Percentiles rank a stretch among this genome's conserved stretches.
These are phyloP conservation scores for Haematococcus sp. DNA, from an alignment of 139 green algal genomes.

Conservation along the genomic window DNA sequence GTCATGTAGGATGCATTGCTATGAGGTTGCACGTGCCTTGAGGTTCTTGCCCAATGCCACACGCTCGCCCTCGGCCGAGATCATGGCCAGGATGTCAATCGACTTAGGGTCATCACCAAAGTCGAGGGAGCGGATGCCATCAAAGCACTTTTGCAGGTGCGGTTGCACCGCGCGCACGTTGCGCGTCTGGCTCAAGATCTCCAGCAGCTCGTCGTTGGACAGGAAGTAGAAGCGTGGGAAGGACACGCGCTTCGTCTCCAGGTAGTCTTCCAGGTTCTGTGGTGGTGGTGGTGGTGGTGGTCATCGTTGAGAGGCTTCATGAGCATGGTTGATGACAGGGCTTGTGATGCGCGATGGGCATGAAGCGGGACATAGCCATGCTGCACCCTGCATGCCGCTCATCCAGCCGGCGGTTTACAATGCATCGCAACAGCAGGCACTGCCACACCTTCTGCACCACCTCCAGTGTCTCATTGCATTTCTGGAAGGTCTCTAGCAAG, in stretches of 20 bases:
- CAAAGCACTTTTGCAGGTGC: constrained; percentile 77
- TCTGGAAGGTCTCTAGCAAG: constrained; percentile 57
- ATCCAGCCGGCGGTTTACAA: too few species aligned
- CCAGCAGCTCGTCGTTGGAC: constrained; percentile 80
- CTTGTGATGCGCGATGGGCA: too few species aligned
- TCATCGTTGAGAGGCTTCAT: too few species aligned
- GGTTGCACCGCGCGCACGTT: constrained; percentile 67
- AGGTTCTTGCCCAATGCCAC: constrained; percentile 71
- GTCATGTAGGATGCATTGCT: too few species aligned
- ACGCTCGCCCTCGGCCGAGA: constrained; percentile 62
- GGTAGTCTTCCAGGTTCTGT: constrained; percentile 74
- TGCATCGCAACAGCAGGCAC: too few species aligned
- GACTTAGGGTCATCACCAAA: constrained; percentile 62
- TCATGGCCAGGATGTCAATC: constrained; percentile 72
- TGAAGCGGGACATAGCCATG: too few species aligned
- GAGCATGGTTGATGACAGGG: too few species aligned
- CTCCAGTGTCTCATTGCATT: constrained; percentile 71
- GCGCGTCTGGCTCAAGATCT: constrained; percentile 68
- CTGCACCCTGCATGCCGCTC: too few species aligned
- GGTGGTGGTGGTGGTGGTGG: too few species aligned
- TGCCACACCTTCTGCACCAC: constrained; percentile 56
- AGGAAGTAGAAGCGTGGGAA: constrained; percentile 87
- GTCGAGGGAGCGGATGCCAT: constrained; percentile 67
- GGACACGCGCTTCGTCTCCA: constrained; percentile 75
- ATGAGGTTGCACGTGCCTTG: too few species aligned